These are phyloP conservation scores for Clitopilus hobsonii DNA, from an alignment of 768 basidiomycete genomes.

Conservation along the genomic window DNA sequence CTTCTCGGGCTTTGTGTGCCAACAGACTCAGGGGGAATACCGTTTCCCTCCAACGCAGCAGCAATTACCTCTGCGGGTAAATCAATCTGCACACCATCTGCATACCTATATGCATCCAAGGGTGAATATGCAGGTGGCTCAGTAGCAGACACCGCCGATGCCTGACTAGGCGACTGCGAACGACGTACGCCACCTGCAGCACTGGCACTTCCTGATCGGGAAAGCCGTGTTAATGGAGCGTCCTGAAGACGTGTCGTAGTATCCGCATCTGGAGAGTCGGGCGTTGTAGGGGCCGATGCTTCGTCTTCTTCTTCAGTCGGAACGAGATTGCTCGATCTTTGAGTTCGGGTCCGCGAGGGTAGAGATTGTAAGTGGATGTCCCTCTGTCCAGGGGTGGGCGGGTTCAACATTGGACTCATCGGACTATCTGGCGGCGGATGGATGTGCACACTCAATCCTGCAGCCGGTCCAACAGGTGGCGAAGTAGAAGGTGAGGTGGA, in stretches of 20 bases:
- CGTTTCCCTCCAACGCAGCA: constrained; percentile 75
- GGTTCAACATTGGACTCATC: constrained; percentile 64
- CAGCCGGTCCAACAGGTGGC: neutral
- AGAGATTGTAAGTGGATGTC: constrained; percentile 81
- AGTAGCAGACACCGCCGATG: neutral
- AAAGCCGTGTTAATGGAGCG: constrained; percentile 28
- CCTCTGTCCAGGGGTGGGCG: constrained; percentile 78
- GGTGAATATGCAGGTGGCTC: constrained; percentile 88
- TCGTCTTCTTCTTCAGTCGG: constrained; percentile 6
- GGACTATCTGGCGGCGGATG: constrained; percentile 82
- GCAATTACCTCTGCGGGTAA: constrained; percentile 90
- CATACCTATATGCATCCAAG: constrained; percentile 77
- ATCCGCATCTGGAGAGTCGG: neutral
- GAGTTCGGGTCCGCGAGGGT: constrained; percentile 23
- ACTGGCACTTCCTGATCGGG: constrained; percentile 37
- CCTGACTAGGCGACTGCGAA: neutral
- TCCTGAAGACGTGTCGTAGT: constrained; percentile 9
- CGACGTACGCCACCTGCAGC: too few species aligned
- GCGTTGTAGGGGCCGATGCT: neutral
- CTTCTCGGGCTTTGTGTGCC: constrained; percentile 41
- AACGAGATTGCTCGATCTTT: neutral
- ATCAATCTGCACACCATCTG: constrained; percentile 90
- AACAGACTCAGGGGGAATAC: constrained; percentile 55
- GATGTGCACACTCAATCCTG: constrained; percentile 61
- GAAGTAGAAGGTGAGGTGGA: constrained; percentile 29